Evolutionary conservation across 306 rosid genomes (phyloP).

Genomic region (Cucurbita argyrosperma): DNA sequence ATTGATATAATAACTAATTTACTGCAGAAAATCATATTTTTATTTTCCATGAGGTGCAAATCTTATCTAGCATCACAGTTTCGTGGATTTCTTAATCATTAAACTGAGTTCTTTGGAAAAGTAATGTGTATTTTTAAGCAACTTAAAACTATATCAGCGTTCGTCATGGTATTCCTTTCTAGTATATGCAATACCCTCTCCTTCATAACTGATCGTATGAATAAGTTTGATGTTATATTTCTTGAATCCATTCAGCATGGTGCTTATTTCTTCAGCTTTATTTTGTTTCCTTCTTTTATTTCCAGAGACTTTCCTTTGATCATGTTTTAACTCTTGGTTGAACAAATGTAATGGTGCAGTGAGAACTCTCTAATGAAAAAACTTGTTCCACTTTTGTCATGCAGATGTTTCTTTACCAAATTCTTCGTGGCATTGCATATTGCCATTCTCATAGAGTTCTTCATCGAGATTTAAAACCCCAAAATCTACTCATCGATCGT

Average conservation of each 20-base stretch:
- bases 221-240: neutral
- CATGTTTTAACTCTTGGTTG: conserved; percentile 4
- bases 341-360: conserved; percentile 7
- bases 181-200: neutral
- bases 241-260: neutral
- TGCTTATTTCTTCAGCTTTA: neutral
- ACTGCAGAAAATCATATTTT: neutral
- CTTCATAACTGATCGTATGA: neutral
- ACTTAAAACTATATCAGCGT: neutral
- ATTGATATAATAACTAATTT: neutral
- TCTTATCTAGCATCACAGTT: neutral
- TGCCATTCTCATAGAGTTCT: conserved; percentile 99
- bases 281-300: neutral
- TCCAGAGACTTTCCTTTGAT: neutral
- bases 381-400: conserved; percentile 13
- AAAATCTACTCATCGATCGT: conserved; percentile 90
- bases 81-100: neutral
- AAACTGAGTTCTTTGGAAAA: neutral
- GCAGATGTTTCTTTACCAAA: conserved; percentile 97
- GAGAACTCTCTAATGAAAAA: conserved; percentile 9
- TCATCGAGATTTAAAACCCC: conserved; percentile 96
- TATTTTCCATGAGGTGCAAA: neutral
- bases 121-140: neutral
- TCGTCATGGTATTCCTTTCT: neutral
- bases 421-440: conserved; percentile 97